Evolutionary conservation across 129 eudicot genomes (phyloP).

Genomic region (Pittosporum tobira): DNA sequence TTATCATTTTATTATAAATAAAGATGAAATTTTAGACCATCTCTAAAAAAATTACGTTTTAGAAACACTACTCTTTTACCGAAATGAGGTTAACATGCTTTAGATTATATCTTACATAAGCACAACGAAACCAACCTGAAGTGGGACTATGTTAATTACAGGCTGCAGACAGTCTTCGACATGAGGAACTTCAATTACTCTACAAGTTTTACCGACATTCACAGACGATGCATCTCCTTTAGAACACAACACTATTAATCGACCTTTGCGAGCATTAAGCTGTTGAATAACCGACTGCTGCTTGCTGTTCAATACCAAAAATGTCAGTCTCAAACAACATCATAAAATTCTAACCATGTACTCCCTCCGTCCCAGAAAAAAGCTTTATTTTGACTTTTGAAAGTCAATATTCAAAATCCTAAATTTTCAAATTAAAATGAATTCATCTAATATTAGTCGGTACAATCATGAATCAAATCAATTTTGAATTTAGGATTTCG

Average conservation of each 20-base stretch:
- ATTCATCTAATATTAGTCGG: too few species aligned
- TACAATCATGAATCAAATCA: too few species aligned
- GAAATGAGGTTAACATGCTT: background rate
- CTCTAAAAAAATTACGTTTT: too few species aligned
- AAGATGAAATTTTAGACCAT: too few species aligned
- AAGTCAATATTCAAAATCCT: too few species aligned
- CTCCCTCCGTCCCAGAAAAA: too few species aligned
- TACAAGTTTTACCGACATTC: conserved; percentile 55
- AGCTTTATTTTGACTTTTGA: too few species aligned
- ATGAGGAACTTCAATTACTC: conserved; percentile 81
- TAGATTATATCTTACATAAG: background rate
- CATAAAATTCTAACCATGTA: conserved; percentile 3
- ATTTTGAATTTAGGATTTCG: too few species aligned
- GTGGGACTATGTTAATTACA: conserved; percentile 88
- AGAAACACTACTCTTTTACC: too few species aligned
- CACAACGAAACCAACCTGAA: conserved; percentile 49
- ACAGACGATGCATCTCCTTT: conserved; percentile 88
- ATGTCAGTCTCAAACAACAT: conserved; percentile 6
- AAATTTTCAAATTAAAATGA: too few species aligned
- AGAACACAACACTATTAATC: conserved; percentile 82
- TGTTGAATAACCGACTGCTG: conserved; percentile 97
- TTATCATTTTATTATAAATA: too few species aligned
- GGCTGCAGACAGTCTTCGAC: conserved; percentile 97
- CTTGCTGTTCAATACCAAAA: conserved; percentile 44
- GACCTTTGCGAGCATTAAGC: conserved; percentile 93